Evolutionary conservation across 2,329 filamentous ascomycete genomes (phyloP), one percentile per base, ranked within the genome.

Genomic region (Talaromyces sp.): DNA sequence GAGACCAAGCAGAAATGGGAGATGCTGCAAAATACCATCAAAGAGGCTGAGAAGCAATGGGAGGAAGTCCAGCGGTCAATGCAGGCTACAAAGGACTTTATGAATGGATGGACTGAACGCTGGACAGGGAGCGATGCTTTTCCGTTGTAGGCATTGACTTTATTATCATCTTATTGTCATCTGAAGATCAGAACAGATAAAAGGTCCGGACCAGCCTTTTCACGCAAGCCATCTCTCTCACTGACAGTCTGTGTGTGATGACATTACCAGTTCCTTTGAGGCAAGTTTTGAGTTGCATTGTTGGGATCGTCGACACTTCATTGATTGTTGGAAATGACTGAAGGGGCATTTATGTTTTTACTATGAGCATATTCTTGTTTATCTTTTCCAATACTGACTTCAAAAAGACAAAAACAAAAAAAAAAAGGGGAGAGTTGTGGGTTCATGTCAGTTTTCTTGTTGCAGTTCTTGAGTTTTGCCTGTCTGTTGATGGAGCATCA

Each of bases 121-220:
- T 54, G 51, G 11, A 29, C 56, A 31, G 8, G 3, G n/a, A 45
- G 22, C 7, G 22, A 59, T 22, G 11, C 19, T 13, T 59, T 13
- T 17, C 19, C 34, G 17, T 15, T 15, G 22, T 45, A 59, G 8
- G 22, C 38, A 31, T 40, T 29, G 22, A n/a, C 10, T 58, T 40
- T n/a, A 43, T 17, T 51, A 6, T n/a, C 36, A 29, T 59, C 34
- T 10, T 2, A 43, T 58, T 27, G 36, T 43, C 56, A 45, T 59
- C 60, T 62, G 45, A 43, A 40, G 17, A n/a, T 13, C 10, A 27
- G 36, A 64, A 56, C n/a, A 49, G 49, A 38, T n/a, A 29, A 25
- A 36, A 11, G 25, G 15, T 47, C 38, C 6, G 11, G 15, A n/a
- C n/a, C 47, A 25, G 53, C 25, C 53, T 56, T 34, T 53, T 15